A percentile compares a stretch with the other conserved stretches of the same genome.
These are phyloP conservation scores for Phialophora chinensis DNA, from an alignment of 2,329 filamentous ascomycete genomes.

Conservation along the genomic window DNA sequence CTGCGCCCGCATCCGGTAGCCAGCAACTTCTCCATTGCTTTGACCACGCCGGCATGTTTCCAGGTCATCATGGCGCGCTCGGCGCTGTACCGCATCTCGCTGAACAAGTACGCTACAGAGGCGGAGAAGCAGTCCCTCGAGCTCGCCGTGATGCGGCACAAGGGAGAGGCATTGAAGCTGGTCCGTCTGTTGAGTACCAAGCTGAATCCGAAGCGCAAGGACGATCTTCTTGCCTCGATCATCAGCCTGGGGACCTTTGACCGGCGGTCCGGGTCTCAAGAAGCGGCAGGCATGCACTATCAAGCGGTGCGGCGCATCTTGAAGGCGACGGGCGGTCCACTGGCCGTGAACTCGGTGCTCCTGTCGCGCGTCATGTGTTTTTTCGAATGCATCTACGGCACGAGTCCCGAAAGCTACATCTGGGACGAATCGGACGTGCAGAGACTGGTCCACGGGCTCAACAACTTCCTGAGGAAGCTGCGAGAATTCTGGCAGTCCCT, in stretches of 20 bases:
- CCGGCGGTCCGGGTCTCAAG: slow-evolving; percentile 27
- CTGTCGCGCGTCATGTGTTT: slow-evolving; percentile 35
- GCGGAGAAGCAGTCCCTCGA: slow-evolving; percentile 28
- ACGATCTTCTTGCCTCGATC: slow-evolving; percentile 34
- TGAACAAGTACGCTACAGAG: slow-evolving; percentile 35
- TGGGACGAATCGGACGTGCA: slow-evolving; percentile 32
- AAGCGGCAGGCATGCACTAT: slow-evolving; percentile 32
- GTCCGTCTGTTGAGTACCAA: slow-evolving; percentile 26
- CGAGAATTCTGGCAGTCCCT: slow-evolving; percentile 32
- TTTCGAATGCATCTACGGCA: slow-evolving; percentile 37
- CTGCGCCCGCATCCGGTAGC: slow-evolving; percentile 35
- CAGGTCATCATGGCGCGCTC: slow-evolving; percentile 37
- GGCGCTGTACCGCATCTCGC: slow-evolving; percentile 32
- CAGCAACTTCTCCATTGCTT: slow-evolving; percentile 37
- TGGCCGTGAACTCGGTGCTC: slow-evolving; percentile 30
- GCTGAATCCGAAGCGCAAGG: slow-evolving; percentile 27
- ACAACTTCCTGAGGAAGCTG: slow-evolving; percentile 25
- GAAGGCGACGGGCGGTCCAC: slow-evolving; percentile 33
- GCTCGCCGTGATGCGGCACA: slow-evolving; percentile 33
- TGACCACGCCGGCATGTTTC: slow-evolving; percentile 36
- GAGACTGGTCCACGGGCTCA: slow-evolving; percentile 24
- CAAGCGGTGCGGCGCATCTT: slow-evolving; percentile 28
- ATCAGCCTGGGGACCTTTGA: slow-evolving; percentile 35
- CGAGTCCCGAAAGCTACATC: slow-evolving; percentile 33
- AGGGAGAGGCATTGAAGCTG: slow-evolving; percentile 33